phyloP scores from a whole-genome alignment of 768 basidiomycete genomes.

The Agaricus subrufescens region DNA sequence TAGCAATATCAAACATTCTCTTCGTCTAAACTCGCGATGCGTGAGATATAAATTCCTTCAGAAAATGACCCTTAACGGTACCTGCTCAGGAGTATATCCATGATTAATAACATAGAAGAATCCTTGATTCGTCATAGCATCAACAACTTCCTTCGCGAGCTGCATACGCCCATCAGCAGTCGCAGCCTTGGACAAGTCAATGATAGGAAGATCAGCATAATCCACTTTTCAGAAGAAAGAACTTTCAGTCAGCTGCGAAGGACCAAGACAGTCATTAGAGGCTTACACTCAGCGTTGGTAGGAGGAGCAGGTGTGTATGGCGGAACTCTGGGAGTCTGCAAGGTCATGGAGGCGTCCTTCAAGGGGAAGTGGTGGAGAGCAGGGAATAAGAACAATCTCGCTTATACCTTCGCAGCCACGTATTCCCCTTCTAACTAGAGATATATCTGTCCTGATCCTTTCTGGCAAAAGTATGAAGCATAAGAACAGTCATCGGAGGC shows the following conservation, averaged over 20 bases:
- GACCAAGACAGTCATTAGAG: neutral
- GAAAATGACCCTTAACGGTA: constrained; percentile 8
- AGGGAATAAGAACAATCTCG: no score
- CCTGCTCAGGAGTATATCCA: constrained; percentile 36
- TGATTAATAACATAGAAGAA: constrained; percentile 50
- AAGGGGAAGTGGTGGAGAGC: no score
- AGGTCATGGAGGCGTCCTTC: neutral
- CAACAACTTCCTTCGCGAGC: constrained; percentile 34
- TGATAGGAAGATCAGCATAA: constrained; percentile 45
- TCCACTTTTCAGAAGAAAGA: constrained; percentile 19
- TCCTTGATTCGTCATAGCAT: constrained; percentile 40
- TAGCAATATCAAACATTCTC: constrained; percentile 45
- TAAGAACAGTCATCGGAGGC: no score
- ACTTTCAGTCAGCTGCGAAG: neutral
- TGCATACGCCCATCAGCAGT: constrained; percentile 31
- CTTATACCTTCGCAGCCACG: no score
- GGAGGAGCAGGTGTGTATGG: constrained; percentile 17
- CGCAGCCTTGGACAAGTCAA: constrained; percentile 41
- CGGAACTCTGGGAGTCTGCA: constrained; percentile 4
- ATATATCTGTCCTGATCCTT: no score
- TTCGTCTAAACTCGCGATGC: constrained; percentile 27
- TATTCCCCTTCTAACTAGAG: no score
- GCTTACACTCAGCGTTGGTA: constrained; percentile 16
- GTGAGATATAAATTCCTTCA: neutral
- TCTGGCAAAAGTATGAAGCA: no score